A percentile compares a stretch with the other conserved stretches of the same genome.
phyloP scores from a whole-genome alignment of 2,329 filamentous ascomycete species.

The Ascomycota sp. region DNA sequence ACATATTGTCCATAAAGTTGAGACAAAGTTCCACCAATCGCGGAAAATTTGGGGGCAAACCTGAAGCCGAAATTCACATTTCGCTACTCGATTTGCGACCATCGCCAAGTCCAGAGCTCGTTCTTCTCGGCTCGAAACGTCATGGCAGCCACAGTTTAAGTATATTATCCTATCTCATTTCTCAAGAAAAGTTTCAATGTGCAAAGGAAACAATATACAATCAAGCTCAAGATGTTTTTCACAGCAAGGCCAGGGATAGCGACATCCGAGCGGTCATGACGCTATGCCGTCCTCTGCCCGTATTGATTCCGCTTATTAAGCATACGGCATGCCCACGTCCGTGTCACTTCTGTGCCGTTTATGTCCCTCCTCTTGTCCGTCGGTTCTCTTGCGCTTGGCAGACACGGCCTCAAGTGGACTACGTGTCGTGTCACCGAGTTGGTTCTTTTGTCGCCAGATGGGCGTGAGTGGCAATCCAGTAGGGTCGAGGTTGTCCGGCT shows the following conservation, averaged over 20 bases:
- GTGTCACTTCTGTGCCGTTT: constrained; percentile 40
- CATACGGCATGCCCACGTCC: constrained; percentile 27
- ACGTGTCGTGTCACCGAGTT: constrained; percentile 21
- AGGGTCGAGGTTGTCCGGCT: constrained; percentile 43
- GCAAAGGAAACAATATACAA: too few species aligned
- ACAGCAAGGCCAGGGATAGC: constrained; percentile 22
- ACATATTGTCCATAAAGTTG: too few species aligned
- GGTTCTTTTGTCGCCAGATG: constrained; percentile 35
- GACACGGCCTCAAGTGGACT: constrained; percentile 28
- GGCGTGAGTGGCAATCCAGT: constrained; percentile 50
- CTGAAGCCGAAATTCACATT: too few species aligned
- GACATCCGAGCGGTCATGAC: constrained; percentile 1
- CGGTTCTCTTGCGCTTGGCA: constrained; percentile 34
- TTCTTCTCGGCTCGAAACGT: too few species aligned
- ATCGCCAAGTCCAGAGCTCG: too few species aligned
- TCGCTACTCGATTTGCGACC: too few species aligned
- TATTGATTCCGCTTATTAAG: constrained; percentile 17
- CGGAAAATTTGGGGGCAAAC: too few species aligned
- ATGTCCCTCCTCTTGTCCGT: constrained; percentile 21
- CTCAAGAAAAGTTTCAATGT: too few species aligned
- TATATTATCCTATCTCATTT: too few species aligned
- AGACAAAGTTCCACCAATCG: too few species aligned
- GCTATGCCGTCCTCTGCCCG: constrained; percentile 25
- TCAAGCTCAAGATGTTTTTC: too few species aligned
- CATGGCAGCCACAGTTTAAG: too few species aligned